Evolutionary conservation across 2,329 filamentous ascomycete genomes (phyloP).

Genomic region (Furcasterigmium sp.): DNA sequence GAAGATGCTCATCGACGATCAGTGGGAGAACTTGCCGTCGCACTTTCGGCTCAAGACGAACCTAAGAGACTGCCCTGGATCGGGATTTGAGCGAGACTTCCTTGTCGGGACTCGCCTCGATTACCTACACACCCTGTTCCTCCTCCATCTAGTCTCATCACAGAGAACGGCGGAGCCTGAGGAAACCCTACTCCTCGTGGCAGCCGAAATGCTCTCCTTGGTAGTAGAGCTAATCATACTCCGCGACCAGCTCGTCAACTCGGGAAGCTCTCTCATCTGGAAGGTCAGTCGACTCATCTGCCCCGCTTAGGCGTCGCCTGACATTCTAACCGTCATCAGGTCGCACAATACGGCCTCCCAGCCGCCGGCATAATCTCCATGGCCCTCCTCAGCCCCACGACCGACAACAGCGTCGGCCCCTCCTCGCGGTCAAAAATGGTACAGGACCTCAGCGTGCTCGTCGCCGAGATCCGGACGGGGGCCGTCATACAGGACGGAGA

Average conservation of each 20-base stretch:
- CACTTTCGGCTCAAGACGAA: constrained; percentile 6
- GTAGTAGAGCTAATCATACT: constrained; percentile 11
- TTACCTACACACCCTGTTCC: constrained; percentile 10
- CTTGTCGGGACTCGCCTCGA: constrained; percentile 8
- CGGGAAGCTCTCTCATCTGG: constrained; percentile 11
- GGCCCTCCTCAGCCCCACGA: constrained; percentile 2
- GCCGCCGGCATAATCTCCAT: constrained; percentile 11
- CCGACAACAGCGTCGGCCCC: not conserved
- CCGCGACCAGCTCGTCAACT: constrained; percentile 9
- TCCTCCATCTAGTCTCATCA: constrained; percentile 5
- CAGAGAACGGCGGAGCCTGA: constrained; percentile 6
- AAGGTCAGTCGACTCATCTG: constrained; percentile 6
- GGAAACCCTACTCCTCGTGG: constrained; percentile 4
- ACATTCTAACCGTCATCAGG: constrained; percentile 1
- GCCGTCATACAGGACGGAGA: constrained; percentile 9
- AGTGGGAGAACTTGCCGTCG: constrained; percentile 9
- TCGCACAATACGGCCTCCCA: constrained; percentile 11
- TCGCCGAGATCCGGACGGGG: constrained; percentile 9
- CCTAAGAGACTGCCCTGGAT: constrained; percentile 5
- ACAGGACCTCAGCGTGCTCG: constrained; percentile 11
- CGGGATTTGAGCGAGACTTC: constrained; percentile 9
- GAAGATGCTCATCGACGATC: constrained; percentile 4
- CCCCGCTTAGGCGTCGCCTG: not conserved
- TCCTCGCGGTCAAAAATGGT: constrained; percentile 7
- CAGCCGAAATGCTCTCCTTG: constrained; percentile 10